These are phyloP conservation scores for Lactarius evosmus DNA, from an alignment of 768 basidiomycete species.

Conservation along the genomic window DNA sequence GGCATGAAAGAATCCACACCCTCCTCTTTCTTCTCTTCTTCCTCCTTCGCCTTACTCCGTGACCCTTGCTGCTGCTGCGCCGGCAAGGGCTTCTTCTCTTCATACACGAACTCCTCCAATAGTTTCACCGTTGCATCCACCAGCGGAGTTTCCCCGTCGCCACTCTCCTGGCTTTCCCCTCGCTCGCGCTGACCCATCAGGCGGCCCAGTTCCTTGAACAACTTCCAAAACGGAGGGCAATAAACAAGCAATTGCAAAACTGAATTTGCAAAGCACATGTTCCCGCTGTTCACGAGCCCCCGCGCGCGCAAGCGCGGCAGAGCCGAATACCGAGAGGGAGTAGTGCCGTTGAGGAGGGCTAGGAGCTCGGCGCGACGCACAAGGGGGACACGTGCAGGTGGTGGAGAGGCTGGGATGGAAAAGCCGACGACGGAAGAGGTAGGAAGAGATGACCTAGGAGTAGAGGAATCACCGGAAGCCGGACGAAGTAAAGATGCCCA, in stretches of 20 bases:
- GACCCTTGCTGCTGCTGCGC: slow-evolving; percentile 19
- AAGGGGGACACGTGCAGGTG: slow-evolving; percentile 33
- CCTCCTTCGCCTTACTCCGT: slow-evolving; percentile 40
- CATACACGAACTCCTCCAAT: slow-evolving; percentile 65
- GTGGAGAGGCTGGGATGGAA: slow-evolving; percentile 57
- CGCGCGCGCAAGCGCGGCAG: slow-evolving; percentile 54
- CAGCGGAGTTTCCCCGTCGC: slow-evolving; percentile 44
- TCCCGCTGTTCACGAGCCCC: slow-evolving; percentile 90
- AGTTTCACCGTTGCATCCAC: slow-evolving; percentile 71
- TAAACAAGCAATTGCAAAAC: slow-evolving; percentile 90
- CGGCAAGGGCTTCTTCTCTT: slow-evolving; percentile 34
- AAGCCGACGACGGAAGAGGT: slow-evolving; percentile 71
- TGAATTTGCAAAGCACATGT: slow-evolving; percentile 97
- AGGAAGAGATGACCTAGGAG: slow-evolving; percentile 51
- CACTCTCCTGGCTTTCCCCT: slow-evolving; percentile 33
- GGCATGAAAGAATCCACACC: slow-evolving; percentile 75
- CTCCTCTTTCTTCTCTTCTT: slow-evolving; percentile 45
- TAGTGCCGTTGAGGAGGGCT: slow-evolving; percentile 47
- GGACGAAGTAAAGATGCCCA: slow-evolving; percentile 72
- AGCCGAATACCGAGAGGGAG: slow-evolving; percentile 29
- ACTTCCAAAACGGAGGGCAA: slow-evolving; percentile 76
- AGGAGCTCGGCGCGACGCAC: slow-evolving; percentile 47
- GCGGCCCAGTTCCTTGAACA: slow-evolving; percentile 71
- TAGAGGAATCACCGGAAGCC: slow-evolving; percentile 38
- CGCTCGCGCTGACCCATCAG: slow-evolving; percentile 36